phyloP scores from a whole-genome alignment of 2,329 filamentous ascomycete species.

The Arthrinium phaeospermum region DNA sequence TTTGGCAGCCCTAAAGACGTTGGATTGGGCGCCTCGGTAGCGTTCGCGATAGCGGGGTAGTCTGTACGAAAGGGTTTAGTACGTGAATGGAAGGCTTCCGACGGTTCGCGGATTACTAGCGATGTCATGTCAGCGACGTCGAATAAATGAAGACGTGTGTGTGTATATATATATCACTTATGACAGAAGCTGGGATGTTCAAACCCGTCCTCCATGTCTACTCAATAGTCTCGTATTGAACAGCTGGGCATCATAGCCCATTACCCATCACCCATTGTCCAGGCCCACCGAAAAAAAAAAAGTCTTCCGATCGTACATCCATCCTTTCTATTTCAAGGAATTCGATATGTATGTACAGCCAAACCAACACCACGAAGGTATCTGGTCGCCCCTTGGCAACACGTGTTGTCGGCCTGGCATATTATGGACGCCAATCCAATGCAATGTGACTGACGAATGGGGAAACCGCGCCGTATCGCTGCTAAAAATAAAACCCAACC shows the following conservation, averaged over 20 bases:
- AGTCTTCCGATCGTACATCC: not conserved
- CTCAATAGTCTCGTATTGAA: not conserved
- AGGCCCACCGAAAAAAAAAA: not conserved
- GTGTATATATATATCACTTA: not conserved
- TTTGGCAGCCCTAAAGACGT: not conserved
- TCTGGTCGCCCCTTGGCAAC: not conserved
- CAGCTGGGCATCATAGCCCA: not conserved
- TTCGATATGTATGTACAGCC: not conserved
- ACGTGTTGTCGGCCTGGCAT: not conserved
- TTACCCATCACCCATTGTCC: conserved; percentile 4
- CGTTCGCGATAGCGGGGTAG: not conserved
- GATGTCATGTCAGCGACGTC: not conserved
- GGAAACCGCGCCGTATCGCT: conserved; percentile 11
- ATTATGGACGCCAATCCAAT: not conserved
- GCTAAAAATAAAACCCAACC: not conserved
- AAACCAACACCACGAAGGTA: not conserved
- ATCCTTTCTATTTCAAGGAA: conserved; percentile 12
- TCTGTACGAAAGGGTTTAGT: not conserved
- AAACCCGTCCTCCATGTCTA: not conserved
- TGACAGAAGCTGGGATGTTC: not conserved
- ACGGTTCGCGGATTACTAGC: not conserved
- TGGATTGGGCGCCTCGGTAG: not conserved
- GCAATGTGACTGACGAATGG: conserved; percentile 10
- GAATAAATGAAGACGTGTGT: not conserved
- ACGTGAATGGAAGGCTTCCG: not conserved